Conservation (phyloP, 2,329 filamentous ascomycete species). For the Hyphodiscus sp. region DNA sequence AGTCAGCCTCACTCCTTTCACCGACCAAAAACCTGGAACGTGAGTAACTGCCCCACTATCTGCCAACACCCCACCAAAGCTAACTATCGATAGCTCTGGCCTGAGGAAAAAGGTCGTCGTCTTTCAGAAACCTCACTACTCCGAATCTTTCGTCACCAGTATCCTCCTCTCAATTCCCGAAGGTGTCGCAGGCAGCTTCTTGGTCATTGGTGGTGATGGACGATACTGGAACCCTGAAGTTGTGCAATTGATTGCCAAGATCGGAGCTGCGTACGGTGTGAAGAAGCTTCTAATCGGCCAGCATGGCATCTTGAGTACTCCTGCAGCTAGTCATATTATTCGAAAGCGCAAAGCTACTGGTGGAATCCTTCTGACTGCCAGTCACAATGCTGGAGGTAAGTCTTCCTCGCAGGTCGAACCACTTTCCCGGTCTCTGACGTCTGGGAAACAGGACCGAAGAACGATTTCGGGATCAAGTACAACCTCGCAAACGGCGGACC, state of each 20-base stretch:
- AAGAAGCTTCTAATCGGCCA: conserved; percentile 98
- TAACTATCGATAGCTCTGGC: conserved; percentile 63
- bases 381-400: conserved; percentile 92
- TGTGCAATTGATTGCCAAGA: conserved; percentile 94
- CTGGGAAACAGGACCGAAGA: conserved; percentile 61
- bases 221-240: conserved; percentile 97
- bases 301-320: conserved; percentile 92
- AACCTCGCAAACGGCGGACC: conserved; percentile 95
- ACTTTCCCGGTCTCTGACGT: not conserved
- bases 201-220: conserved; percentile 96
- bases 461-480: conserved; percentile 99
- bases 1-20: conserved; percentile 77
- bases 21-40: conserved; percentile 99
- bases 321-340: conserved; percentile 92
- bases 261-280: conserved; percentile 91
- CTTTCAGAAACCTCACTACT: conserved; percentile 93
- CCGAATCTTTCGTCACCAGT: conserved; percentile 89
- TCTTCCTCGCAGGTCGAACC: not conserved
- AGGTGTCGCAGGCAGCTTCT: conserved; percentile 71
- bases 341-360: conserved; percentile 91
- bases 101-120: conserved; percentile 98
- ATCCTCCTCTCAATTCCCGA: conserved; percentile 96
- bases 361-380: conserved; percentile 92
- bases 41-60: conserved; percentile 44
- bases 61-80: conserved; percentile 22